Percentiles rank a stretch among this genome's conserved stretches.
Conservation (phyloP, 2,329 filamentous ascomycete genomes). For the Corinectria fuckeliana region DNA sequence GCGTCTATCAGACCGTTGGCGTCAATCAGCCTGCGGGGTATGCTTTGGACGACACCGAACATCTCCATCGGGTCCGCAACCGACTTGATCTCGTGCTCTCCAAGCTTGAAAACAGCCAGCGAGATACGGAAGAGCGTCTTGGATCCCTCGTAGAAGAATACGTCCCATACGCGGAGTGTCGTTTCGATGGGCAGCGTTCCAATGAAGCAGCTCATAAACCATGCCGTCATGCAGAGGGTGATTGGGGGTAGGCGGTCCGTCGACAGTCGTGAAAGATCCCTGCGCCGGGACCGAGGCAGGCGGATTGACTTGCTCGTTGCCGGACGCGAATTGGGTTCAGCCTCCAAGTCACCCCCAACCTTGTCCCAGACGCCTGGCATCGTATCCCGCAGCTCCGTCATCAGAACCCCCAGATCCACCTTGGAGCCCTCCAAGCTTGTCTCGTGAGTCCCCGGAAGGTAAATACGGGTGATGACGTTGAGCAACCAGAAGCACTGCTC, state of each 20-base stretch:
- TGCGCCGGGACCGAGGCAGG: constrained; percentile 47
- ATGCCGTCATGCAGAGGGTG: constrained; percentile 89
- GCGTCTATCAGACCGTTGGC: constrained; percentile 82
- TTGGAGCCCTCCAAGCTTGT: constrained; percentile 90
- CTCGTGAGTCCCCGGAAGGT: constrained; percentile 91
- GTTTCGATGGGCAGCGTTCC: constrained; percentile 91
- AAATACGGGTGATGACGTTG: constrained; percentile 87
- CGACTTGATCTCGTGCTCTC: constrained; percentile 79
- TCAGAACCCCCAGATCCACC: constrained; percentile 91
- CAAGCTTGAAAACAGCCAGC: constrained; percentile 87
- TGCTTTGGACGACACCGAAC: constrained; percentile 89
- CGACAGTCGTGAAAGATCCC: constrained; percentile 48
- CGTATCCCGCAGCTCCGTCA: constrained; percentile 82
- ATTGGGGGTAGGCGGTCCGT: constrained; percentile 79
- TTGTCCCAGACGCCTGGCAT: constrained; percentile 87
- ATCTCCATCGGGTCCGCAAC: constrained; percentile 92
- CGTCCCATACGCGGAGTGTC: constrained; percentile 91
- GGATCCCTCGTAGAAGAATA: constrained; percentile 93
- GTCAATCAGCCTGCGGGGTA: constrained; percentile 82
- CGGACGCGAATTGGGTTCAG: constrained; percentile 48
- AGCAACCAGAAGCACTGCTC: constrained; percentile 93
- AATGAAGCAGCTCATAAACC: constrained; percentile 98
- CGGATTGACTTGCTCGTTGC: constrained; percentile 46
- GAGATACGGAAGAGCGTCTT: constrained; percentile 94
- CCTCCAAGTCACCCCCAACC: constrained; percentile 79